Evolutionary conservation across 1,139 yeast species (phyloP).

Genomic region (Geotrichum siamense): DNA sequence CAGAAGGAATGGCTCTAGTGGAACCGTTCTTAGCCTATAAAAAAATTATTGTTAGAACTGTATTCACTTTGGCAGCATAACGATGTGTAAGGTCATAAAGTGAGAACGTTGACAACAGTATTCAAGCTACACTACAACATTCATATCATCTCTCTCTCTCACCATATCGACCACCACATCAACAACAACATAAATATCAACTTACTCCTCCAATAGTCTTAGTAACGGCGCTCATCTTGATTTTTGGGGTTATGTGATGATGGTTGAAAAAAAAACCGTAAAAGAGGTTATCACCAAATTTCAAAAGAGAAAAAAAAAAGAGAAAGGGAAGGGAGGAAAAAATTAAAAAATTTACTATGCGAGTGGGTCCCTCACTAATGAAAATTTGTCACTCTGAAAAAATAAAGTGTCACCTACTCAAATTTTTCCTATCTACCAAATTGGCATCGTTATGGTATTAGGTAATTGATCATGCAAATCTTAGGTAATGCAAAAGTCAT

Average conservation of each 20-base stretch:
- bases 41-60: constrained; percentile 3
- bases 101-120: no score
- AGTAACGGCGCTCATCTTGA: constrained; percentile 34
- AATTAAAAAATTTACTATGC: constrained; percentile 8
- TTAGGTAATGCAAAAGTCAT: no score
- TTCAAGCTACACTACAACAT: not conserved
- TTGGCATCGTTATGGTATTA: no score
- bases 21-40: constrained; percentile 17
- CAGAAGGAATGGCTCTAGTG: constrained; percentile 20
- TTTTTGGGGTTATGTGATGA: constrained; percentile 19
- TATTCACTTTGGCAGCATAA: no score
- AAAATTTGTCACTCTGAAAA: not conserved
- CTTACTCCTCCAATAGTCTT: constrained; percentile 37
- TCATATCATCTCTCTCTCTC: no score
- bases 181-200: constrained; percentile 15
- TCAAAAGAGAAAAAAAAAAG: constrained; percentile 9
- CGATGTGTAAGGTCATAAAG: no score
- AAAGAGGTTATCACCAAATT: constrained; percentile 16
- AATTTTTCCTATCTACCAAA: no score
- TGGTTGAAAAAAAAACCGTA: constrained; percentile 18
- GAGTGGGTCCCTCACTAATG: constrained; percentile 3
- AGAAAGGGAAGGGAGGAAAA: constrained; percentile 1
- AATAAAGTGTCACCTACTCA: no score
- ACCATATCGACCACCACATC: no score
- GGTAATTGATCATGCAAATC: no score